phyloP scores from a whole-genome alignment of 805 yeast species.

The Yarrowia yakushimensis region DNA sequence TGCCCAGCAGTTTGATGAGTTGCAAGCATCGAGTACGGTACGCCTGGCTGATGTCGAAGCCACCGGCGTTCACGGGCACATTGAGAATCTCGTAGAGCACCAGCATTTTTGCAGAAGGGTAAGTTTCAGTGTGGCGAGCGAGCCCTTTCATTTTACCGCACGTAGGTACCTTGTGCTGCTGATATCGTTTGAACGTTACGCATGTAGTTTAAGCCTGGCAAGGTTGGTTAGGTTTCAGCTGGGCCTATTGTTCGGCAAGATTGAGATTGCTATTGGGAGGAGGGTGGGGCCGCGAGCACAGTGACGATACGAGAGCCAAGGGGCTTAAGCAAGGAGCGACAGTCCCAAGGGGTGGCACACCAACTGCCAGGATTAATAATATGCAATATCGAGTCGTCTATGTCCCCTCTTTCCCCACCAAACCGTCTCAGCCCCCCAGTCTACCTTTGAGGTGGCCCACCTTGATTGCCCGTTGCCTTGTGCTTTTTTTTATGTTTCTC shows the following conservation, averaged over 20 bases:
- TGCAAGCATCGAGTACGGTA: constrained; percentile 18
- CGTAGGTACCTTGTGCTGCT: not conserved
- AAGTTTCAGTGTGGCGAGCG: not conserved
- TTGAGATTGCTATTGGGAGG: constrained; percentile 12
- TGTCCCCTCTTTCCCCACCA: not conserved
- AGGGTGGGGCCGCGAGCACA: not conserved
- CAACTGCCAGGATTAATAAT: not conserved
- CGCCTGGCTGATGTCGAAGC: constrained; percentile 23
- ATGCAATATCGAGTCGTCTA: not conserved
- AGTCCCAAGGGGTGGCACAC: not conserved
- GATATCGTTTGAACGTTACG: constrained; percentile 16
- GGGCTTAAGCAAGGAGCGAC: not conserved
- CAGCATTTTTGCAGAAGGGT: constrained; percentile 7
- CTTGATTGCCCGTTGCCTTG: not conserved
- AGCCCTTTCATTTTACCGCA: constrained; percentile 7
- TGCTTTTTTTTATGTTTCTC: not conserved
- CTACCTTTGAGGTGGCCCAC: not conserved
- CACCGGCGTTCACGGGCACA: constrained; percentile 13
- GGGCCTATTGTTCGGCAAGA: constrained; percentile 20
- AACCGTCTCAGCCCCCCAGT: not conserved
- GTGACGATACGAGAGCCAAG: constrained; percentile 21
- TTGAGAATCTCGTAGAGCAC: constrained; percentile 19
- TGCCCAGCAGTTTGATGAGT: constrained; percentile 19
- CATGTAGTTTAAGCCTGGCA: not conserved
- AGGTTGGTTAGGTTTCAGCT: not conserved